Evolutionary conservation across 1,284 basidiomycete species (phyloP), one percentile per base, ranked within the genome.

Genomic region (Bondarzewia mesenterica): DNA sequence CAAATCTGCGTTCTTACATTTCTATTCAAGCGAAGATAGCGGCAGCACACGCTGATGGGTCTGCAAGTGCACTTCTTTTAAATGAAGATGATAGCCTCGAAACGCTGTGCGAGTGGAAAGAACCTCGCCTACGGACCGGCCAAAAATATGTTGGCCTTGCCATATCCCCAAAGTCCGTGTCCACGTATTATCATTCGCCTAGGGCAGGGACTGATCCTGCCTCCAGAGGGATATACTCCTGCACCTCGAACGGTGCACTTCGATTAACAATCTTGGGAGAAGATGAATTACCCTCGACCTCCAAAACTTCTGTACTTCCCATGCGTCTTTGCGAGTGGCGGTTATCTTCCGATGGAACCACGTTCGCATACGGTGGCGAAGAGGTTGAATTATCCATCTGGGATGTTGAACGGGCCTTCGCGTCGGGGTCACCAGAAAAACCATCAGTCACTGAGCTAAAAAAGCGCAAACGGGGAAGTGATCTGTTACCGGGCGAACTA

Each of bases 361-460:
- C 74, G 0, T 92, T 94, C 65, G 78, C 82, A 0, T 85, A 91
- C 53, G 92, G 85, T 5, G 92, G 92, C 3, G 84, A 93, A 57
- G 92, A 94, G 63, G 87, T 94, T 15, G 89, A 93, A 51, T 63
- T 92, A 2, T 91, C 89, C 1, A 59, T 93, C 1, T 94, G 89
- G 86, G 75, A 90, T 59, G 74, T 80, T 2, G 83, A 90, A 58
- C 64, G 69, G 38, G 81, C 89, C 0, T 89, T 94, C 54, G 48
- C 60, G 21, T 46, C 43, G 40, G 44, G 42, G 26, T 25, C 18
- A 23, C 56, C 5, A 36, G 42, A 53, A 43, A 22, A 53, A 14
- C 48, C 52, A 42, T 20, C 56, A 14, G 58, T 60, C 20, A 39
- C 55, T 0, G 51, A 62, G 8, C 52, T 59, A 12, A 79, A 75